Evolutionary conservation across 495 filamentous ascomycete genomes (phyloP), one percentile per base, ranked within the genome.

Genomic region (Sporormia fimetaria): DNA sequence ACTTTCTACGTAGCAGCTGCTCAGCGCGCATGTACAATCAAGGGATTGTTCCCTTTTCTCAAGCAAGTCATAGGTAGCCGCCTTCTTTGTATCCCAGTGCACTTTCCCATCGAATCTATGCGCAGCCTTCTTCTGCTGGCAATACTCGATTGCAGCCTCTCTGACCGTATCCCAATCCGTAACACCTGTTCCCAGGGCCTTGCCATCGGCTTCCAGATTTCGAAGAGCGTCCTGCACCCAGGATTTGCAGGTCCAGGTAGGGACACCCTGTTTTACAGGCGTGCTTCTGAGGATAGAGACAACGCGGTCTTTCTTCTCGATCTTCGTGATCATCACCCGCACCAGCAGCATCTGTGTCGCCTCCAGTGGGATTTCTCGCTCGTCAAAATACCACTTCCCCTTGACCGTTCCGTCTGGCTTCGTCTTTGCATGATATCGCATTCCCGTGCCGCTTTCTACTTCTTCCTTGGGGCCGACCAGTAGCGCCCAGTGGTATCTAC

Each of bases 51-150:
- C 61, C 40, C 56, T 58, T 8, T 44, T 28, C 49, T 55, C 41
- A 14, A 65, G 39, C 55, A 67, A 38, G 36, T 62, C 60, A 31
- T 51, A 67, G 25, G 62, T 67, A 12, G 64, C 55, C 44, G n/a
- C n/a, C n/a, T n/a, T n/a, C n/a, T n/a, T n/a, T n/a, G n/a, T n/a
- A n/a, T n/a, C n/a, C n/a, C n/a, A n/a, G n/a, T n/a, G n/a, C n/a
- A n/a, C n/a, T n/a, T 45, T 39, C 10, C 30, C 28, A 17, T 34
- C 34, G 27, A 26, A 42, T n/a, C 41, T 26, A 34, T 42, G 27
- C 27, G 4, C 21, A 27, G 10, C 44, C 8, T 18, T 26, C 31
- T 47, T 47, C 32, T 42, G 14, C 10, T 3, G 28, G n/a, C 33
- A 37, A 20, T 47, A 47, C 9, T 17, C n/a, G 18, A 27, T 47